phyloP scores from a whole-genome alignment of 2,329 filamentous ascomycete species.

The Clarireedia paspali region DNA sequence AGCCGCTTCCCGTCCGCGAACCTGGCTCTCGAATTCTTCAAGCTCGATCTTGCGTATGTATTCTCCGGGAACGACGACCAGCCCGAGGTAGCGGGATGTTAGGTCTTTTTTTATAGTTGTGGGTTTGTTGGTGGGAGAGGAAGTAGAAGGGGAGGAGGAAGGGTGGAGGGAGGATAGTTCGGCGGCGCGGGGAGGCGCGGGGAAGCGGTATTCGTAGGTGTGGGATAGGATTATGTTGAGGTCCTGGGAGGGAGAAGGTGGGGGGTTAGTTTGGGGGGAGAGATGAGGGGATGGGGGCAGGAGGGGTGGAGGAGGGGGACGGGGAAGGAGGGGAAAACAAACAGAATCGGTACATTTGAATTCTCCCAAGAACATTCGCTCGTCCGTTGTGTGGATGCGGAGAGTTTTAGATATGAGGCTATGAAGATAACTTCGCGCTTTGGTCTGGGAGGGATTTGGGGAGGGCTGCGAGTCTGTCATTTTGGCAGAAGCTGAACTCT shows the following conservation, averaged over 20 bases:
- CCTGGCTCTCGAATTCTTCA: constrained; percentile 59
- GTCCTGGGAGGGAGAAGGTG: constrained; percentile 47
- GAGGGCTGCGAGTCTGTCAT: background rate
- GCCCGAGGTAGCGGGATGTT: constrained; percentile 77
- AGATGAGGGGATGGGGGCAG: constrained; percentile 56
- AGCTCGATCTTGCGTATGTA: constrained; percentile 84
- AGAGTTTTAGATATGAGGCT: constrained; percentile 72
- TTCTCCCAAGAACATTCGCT: constrained; percentile 78
- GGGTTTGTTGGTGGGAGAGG: too few relatives aligned
- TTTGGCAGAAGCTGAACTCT: background rate
- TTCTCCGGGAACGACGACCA: constrained; percentile 82
- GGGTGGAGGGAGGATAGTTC: background rate
- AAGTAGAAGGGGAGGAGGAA: too few relatives aligned
- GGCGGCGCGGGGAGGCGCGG: constrained; percentile 40
- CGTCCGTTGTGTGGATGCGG: constrained; percentile 72
- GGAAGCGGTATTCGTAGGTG: constrained; percentile 83
- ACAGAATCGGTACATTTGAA: constrained; percentile 96
- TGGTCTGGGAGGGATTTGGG: constrained; percentile 31
- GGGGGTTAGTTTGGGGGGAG: background rate
- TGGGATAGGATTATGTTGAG: constrained; percentile 79
- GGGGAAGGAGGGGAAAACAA: constrained; percentile 29
- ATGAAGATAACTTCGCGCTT: constrained; percentile 48
- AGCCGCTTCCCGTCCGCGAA: constrained; percentile 8
- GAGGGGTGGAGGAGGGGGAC: background rate
- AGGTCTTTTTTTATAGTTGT: constrained; percentile 54